Evolutionary conservation across 805 yeast species (phyloP), one percentile per base, ranked within the genome.

Genomic region (Teunomyces kruisii): DNA sequence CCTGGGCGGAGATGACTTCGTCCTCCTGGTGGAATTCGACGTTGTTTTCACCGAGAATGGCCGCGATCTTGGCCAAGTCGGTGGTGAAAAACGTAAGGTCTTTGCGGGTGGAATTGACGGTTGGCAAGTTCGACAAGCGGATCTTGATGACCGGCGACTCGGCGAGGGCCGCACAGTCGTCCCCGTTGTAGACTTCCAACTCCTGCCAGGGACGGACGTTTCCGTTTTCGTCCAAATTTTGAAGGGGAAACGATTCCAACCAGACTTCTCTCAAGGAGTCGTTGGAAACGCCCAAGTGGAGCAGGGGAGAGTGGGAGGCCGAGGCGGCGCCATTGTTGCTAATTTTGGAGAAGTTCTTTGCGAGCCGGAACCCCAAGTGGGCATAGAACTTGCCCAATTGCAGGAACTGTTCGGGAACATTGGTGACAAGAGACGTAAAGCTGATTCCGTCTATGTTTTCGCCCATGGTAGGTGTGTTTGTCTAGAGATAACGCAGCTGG

Each of bases 261-360:
- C 95, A 86, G 24, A 79, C 64, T 63, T 86, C 95, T 50, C 73
- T 77, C 40, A 83, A 57, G 0, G 91, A 84, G 51, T 84, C 88
- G 45, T 70, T 72, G 7, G 88, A 77, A 38, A 86, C 69, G 4
- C 91, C 91, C 38, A 68, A 62, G 12, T 71, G 61, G 27, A 60
- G 52, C 32, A 57, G 55, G 40, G 68, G 53, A 41, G 59, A 57
- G 47, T 54, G 54, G 27, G 60, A 51, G 49, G 66, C 49, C 49
- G 40, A 10, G 48, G 64, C 32, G 52, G 61, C 47, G 49, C 63
- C 44, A 68, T 64, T 49, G 72, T 68, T 44, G 58, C 63, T 59
- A 69, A 60, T 78, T 50, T 84, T 83, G 49, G 82, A 72, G 62
- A 74, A 86, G 54, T 74, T 80, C 58, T 84, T 80, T 39, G 80